Evolutionary conservation across 2,329 filamentous ascomycete genomes (phyloP), one percentile per base, ranked within the genome.

Genomic region (Chaetomium globosum): DNA sequence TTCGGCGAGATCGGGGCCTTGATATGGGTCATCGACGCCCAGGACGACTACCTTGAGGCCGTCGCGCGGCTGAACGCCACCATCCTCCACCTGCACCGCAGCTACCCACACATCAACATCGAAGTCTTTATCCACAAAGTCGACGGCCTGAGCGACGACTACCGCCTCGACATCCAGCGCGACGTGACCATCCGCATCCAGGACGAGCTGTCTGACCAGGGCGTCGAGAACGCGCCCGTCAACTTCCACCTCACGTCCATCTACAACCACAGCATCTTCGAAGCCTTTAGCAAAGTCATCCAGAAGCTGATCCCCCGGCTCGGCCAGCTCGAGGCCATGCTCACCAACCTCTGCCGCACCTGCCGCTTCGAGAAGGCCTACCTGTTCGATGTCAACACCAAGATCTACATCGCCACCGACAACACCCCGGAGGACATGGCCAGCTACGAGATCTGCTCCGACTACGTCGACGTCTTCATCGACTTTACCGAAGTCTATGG

Each of bases 41-140:
- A 99, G 78, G 95, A 99, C 75, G 95, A 99, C 77, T 99, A 98
- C 75, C 86, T 97, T 63, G 93, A 97, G 76, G 91, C 93, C 21
- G 91, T 99, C 56, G 87, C 87, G 61, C 89, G 92, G 9, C 86
- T 99, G 31, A 96, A 97, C 77, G 83, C 87, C 62, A 97, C 93
- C 8, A 96, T 98, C 68, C 82, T 97, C 65, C 91, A 92, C 70
- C 86, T 99, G 1, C 92, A 97, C 75, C 88, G 92, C 70, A 88
- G 87, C 67, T 97, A 96, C 75, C 93, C 94, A 2, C 89, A 92
- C 74, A 95, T 98, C 79, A 97, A 97, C 77, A 91, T 99, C 70
- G 94, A 98, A 76, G 94, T 99, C 59, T 98, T 99, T 78, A 96
- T 99, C 72, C 95, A 99, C 84, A 99, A 99, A 77, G 94, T 97